phyloP scores from a whole-genome alignment of 495 filamentous ascomycete species.

The Terfezia boudieri region DNA sequence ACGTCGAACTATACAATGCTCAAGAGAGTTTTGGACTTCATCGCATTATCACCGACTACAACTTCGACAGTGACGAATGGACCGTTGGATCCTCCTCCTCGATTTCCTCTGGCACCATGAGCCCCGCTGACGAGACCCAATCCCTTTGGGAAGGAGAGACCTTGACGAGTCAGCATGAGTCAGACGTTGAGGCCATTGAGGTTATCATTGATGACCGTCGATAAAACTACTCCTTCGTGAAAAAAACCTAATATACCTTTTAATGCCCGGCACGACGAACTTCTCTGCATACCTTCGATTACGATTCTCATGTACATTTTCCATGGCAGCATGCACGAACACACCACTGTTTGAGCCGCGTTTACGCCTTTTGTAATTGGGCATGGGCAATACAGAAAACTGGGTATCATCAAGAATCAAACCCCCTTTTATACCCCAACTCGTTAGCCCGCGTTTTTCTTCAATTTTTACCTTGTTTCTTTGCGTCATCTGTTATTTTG shows the following conservation, averaged over 20 bases:
- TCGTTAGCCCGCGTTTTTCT: too few relatives aligned
- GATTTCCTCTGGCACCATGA: constrained; percentile 37
- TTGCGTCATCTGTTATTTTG: too few relatives aligned
- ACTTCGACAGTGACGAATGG: constrained; percentile 39
- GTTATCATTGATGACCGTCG: neutral
- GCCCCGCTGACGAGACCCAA: constrained; percentile 37
- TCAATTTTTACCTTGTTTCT: too few relatives aligned
- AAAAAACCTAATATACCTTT: neutral
- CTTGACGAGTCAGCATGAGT: constrained; percentile 10
- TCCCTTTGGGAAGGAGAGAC: constrained; percentile 39
- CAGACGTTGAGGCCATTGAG: neutral
- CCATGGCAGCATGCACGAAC: too few relatives aligned
- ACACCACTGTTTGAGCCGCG: too few relatives aligned
- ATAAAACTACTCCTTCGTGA: neutral
- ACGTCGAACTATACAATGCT: constrained; percentile 54
- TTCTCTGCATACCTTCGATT: neutral
- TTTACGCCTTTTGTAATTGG: too few relatives aligned
- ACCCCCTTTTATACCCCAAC: too few relatives aligned
- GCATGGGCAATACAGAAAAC: too few relatives aligned
- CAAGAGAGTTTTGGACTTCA: constrained; percentile 32
- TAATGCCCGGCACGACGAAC: neutral
- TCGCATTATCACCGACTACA: constrained; percentile 25
- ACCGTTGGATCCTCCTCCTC: constrained; percentile 51
- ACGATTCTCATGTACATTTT: neutral
- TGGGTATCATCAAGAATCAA: too few relatives aligned